Evolutionary conservation across 306 rosid genomes (phyloP), one percentile per base, ranked within the genome.

Genomic region (Sechiopsis laciniata): DNA sequence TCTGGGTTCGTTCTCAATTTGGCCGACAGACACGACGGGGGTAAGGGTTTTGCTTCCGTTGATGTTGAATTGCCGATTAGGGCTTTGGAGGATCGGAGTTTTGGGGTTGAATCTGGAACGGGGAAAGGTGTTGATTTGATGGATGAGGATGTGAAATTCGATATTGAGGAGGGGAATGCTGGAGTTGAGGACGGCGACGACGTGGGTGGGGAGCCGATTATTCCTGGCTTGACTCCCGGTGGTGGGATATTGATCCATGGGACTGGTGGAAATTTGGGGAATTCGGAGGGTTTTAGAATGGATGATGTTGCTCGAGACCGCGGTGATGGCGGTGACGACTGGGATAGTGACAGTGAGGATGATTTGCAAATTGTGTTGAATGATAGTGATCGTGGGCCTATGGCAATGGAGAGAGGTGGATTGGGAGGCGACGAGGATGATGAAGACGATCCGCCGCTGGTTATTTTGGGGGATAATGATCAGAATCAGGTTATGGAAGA

Each of bases 301-400:
- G 80, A 75, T 1, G 81, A 78, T 11, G 80, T 53, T 4, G 71
- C 62, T 0, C 83, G 77, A 1, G 89, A 61, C 19, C 74, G 79
- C 32, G 87, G 77, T 8, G 81, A 71, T 19, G 82, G 68, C 1
- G 89, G 84, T 2, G 96, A 89, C 50, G 95, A 91, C 81, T 95
- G 97, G 97, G 99, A 96, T 64, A 97, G 88, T 21, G 97, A 95
- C 32, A 89, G 96, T 35, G 99, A 95, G 29, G 99, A 95, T 48
- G 99, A 95, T 81, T 82, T 95, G 86, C 97, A 89, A 90, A 95
- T 95, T 75, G 96, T 95, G 64, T 84, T 95, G 81, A 95, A 95
- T 52, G 96, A 93, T 51, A 88, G 78, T 74, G 83, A 87, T 52
- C 91, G 79, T 45, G 87, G 83, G 54, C 82, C 81, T 53, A 77